phyloP scores from a whole-genome alignment of 768 basidiomycete genomes.

The Lactarius indigo region DNA sequence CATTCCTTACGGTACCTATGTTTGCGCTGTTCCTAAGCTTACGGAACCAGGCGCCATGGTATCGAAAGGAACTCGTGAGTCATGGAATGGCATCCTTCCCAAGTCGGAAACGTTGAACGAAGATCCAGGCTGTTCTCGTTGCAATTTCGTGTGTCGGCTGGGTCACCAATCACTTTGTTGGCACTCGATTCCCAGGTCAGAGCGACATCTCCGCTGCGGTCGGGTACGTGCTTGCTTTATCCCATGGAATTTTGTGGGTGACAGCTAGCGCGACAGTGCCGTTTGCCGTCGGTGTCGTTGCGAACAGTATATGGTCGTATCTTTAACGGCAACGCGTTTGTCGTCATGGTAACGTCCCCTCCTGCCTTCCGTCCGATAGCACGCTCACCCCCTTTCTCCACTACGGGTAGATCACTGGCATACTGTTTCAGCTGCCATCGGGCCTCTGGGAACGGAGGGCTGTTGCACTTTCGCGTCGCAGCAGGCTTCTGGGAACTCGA shows the following conservation, averaged over 20 bases:
- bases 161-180: constrained; percentile 73
- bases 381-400: neutral
- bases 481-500: constrained; percentile 47
- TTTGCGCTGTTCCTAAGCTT: constrained; percentile 65
- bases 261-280: constrained; percentile 43
- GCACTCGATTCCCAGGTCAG: constrained; percentile 57
- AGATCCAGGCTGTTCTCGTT: constrained; percentile 46
- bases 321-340: constrained; percentile 71
- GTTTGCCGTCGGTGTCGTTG: constrained; percentile 75
- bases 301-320: constrained; percentile 76
- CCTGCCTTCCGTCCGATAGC: neutral
- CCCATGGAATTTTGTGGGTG: neutral
- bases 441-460: constrained; percentile 77
- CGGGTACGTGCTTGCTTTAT: constrained; percentile 40
- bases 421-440: constrained; percentile 82
- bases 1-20: constrained; percentile 69
- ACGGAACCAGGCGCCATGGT: constrained; percentile 58
- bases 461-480: constrained; percentile 68
- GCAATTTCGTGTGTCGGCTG: constrained; percentile 66
- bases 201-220: constrained; percentile 76
- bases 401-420: constrained; percentile 55
- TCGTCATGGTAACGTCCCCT: constrained; percentile 60
- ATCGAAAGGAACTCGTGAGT: constrained; percentile 53
- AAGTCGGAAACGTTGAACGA: neutral
- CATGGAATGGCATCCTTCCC: neutral